Base-by-base conservation (phyloP, 2,329 filamentous ascomycete genomes). In the Talaromyces sp. region DNA sequence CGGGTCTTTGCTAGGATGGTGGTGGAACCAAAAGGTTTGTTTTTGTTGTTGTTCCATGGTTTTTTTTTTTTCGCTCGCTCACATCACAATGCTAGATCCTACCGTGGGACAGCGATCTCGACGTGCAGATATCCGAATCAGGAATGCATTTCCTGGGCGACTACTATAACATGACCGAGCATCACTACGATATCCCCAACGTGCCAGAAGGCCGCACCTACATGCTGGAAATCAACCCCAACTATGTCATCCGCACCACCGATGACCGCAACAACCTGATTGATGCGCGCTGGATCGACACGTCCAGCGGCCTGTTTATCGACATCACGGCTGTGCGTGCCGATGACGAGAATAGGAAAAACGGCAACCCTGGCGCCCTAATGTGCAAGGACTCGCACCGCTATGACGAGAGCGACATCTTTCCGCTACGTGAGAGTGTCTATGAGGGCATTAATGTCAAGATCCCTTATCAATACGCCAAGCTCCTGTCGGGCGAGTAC, bases 91-190 rank as follows among this genome's bases (percentile, higher is more conserved):
- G 6, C 28, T 44, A 79, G 68, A 81, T 86, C 67, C 79, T 87
- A 72, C 85, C 85, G 2, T 87, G 85, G 85, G 85, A 87, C 68
- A 82, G 80, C 12, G 85, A 87, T 66, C 69, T 87, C 56, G 85
- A 87, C 65, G 82, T 87, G 12, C 82, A 86, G 69, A 78, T 87
- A 16, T 81, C 82, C 5, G 82, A 85, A 68, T 68, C 72, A 12
- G 82, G 82, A 0, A 83, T 87, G 58, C 70, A 77, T n/a, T 83
- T 83, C 69, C 75, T 87, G 5, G 84, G 82, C 9, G 72, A 75
- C 28, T 85, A 84, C 72, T 85, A 86, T 74, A 87, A 87, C 68
- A 86, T 87, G 83, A 86, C 82, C 0, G 78, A 86, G 27, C 82
- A 86, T 65, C 76, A 78, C 59, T 81, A 78, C 66, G 69, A 74